Evolutionary conservation across 192 early-diverging fungal species (phyloP).

Genomic region (Coemansia sp.): DNA sequence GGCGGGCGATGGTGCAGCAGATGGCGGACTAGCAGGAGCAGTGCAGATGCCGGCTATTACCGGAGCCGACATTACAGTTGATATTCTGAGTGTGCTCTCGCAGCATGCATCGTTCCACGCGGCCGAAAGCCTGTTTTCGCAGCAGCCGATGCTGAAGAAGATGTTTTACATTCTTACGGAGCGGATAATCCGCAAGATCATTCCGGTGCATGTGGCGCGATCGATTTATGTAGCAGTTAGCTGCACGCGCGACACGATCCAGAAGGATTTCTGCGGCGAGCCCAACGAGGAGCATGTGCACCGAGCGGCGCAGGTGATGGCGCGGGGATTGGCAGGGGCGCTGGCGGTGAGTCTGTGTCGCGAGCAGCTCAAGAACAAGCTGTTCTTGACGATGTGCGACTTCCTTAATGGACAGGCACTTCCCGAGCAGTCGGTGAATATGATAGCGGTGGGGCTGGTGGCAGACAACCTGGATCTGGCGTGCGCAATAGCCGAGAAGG

Average conservation of each 20-base stretch:
- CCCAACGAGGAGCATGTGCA: conserved; percentile 92
- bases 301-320: conserved; percentile 93
- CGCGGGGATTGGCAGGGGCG: conserved; percentile 82
- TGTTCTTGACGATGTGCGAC: conserved; percentile 57
- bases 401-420: conserved; percentile 47
- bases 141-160: conserved; percentile 84
- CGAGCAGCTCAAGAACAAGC: conserved; percentile 85
- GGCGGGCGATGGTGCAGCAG: neutral
- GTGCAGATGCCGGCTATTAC: conserved; percentile 39
- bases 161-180: conserved; percentile 87
- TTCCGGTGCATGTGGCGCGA: conserved; percentile 87
- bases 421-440: conserved; percentile 63
- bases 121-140: conserved; percentile 72
- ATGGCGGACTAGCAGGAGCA: neutral
- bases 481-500: conserved; percentile 92
- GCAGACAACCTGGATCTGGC: conserved; percentile 93
- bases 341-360: conserved; percentile 90
- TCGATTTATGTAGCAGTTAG: conserved; percentile 91
- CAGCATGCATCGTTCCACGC: conserved; percentile 71
- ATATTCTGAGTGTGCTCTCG: conserved; percentile 47
- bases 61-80: conserved; percentile 42
- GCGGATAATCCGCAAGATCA: conserved; percentile 85
- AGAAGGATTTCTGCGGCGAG: conserved; percentile 96
- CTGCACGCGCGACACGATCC: conserved; percentile 86
- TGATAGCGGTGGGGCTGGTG: conserved; percentile 80